Conservation (phyloP, 305 asterid genomes). For the Salvia sclarea region DNA sequence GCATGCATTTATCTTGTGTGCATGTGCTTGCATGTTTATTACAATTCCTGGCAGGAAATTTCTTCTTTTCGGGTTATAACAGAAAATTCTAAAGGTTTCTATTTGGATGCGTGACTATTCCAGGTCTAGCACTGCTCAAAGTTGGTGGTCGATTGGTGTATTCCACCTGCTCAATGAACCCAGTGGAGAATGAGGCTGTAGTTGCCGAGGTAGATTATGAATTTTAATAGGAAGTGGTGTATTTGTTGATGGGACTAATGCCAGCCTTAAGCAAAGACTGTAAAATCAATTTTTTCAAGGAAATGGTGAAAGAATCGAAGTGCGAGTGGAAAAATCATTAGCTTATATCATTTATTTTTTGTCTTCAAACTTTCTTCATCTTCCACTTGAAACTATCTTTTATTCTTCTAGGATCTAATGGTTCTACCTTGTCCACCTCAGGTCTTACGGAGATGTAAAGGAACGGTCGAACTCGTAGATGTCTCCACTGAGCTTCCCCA, state of each 20-base stretch:
- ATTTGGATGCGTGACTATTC: slow-evolving; percentile 24
- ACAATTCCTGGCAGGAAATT: background rate
- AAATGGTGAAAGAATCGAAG: background rate
- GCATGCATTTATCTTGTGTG: background rate
- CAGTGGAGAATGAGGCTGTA: slow-evolving; percentile 92
- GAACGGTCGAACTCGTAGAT: slow-evolving; percentile 75
- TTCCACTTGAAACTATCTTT: slow-evolving; percentile 7
- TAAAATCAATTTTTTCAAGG: slow-evolving; percentile 8
- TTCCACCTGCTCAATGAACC: slow-evolving; percentile 97
- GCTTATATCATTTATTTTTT: slow-evolving; percentile 8
- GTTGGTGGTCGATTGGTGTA: slow-evolving; percentile 96
- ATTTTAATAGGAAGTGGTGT: slow-evolving; percentile 5
- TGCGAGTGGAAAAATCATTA: background rate
- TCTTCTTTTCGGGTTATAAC: slow-evolving; percentile 3
- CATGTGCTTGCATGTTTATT: background rate
- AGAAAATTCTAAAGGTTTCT: slow-evolving; percentile 15
- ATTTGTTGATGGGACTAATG: slow-evolving; percentile 23
- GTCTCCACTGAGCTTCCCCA: slow-evolving; percentile 83
- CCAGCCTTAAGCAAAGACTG: background rate
- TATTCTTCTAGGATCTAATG: slow-evolving; percentile 27
- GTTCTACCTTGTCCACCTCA: slow-evolving; percentile 35
- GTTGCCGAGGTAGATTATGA: slow-evolving; percentile 79
- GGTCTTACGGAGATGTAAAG: slow-evolving; percentile 83
- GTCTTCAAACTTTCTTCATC: background rate
- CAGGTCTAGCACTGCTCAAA: slow-evolving; percentile 93